Conservation (phyloP, 2,329 filamentous ascomycete genomes). For the Zymoseptoria pseudotritici region DNA sequence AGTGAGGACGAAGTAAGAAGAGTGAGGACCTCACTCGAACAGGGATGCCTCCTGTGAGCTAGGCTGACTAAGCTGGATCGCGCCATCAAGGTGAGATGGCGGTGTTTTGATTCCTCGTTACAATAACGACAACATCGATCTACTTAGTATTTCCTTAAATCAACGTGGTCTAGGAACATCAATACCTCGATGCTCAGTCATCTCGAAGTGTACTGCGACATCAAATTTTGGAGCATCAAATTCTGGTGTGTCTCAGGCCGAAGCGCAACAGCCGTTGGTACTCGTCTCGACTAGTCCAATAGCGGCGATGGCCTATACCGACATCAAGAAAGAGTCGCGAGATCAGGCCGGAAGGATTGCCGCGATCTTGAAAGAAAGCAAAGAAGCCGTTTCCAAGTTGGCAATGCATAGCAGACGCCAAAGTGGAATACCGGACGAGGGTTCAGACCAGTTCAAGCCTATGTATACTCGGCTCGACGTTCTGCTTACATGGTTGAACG, state of each 20-base stretch:
- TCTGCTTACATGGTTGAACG: constrained; percentile 15
- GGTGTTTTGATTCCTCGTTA: background rate
- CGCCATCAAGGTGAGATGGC: background rate
- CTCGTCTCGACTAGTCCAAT: too few species aligned
- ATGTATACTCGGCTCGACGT: constrained; percentile 12
- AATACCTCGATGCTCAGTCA: background rate
- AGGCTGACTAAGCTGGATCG: background rate
- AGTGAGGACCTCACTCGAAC: too few species aligned
- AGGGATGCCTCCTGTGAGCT: too few species aligned
- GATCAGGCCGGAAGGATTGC: background rate
- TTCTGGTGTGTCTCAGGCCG: too few species aligned
- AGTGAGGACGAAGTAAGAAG: background rate
- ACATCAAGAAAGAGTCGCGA: background rate
- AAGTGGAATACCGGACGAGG: background rate
- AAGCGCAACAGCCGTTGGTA: background rate
- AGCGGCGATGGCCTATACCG: background rate
- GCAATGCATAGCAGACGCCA: constrained; percentile 2
- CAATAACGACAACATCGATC: background rate
- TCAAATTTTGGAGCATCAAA: too few species aligned
- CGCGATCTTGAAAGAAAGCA: background rate
- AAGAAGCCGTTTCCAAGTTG: constrained; percentile 2
- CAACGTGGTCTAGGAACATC: background rate
- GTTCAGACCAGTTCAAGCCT: background rate
- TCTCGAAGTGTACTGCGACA: background rate
- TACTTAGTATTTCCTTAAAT: background rate